phyloP scores from a whole-genome alignment of 352 stramenopile genomes.

The Phytophthora sojae region DNA sequence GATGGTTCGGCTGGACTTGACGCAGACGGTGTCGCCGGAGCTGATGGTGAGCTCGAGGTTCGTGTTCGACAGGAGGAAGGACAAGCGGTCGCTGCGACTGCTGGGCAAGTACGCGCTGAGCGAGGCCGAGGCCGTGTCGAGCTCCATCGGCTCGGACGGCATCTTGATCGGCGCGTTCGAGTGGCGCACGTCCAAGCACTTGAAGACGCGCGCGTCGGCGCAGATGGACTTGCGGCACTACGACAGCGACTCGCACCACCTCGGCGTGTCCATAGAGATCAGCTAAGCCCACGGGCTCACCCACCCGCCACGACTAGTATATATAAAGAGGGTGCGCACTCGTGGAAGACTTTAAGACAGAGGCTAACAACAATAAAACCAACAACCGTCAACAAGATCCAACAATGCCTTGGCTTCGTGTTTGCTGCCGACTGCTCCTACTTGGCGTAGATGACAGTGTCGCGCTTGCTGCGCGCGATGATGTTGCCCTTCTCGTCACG shows the following conservation, averaged over 20 bases:
- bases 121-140: slow-evolving; percentile 53
- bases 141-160: slow-evolving; percentile 78
- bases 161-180: slow-evolving; percentile 81
- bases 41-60: slow-evolving; percentile 74
- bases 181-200: slow-evolving; percentile 74
- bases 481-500: slow-evolving; percentile 90
- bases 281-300: slow-evolving; percentile 32
- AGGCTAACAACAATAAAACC: slow-evolving; percentile 14
- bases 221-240: slow-evolving; percentile 88
- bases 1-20: slow-evolving; percentile 65
- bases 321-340: slow-evolving; percentile 37
- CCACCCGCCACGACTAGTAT: slow-evolving; percentile 21
- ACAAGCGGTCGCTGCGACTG: slow-evolving; percentile 68
- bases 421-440: slow-evolving; percentile 27
- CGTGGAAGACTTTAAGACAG: slow-evolving; percentile 3
- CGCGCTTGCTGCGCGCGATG: slow-evolving; percentile 85
- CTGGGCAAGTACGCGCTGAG: slow-evolving; percentile 63
- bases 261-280: slow-evolving; percentile 88
- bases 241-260: slow-evolving; percentile 85
- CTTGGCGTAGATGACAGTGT: slow-evolving; percentile 91
- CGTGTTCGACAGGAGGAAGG: slow-evolving; percentile 71
- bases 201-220: slow-evolving; percentile 78
- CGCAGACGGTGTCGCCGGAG: slow-evolving; percentile 60
- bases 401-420: neutral
- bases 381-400: slow-evolving; percentile 15